These are phyloP conservation scores for Xylariaceae sp. DNA, from an alignment of 2,329 filamentous ascomycete genomes.

Conservation along the genomic window DNA sequence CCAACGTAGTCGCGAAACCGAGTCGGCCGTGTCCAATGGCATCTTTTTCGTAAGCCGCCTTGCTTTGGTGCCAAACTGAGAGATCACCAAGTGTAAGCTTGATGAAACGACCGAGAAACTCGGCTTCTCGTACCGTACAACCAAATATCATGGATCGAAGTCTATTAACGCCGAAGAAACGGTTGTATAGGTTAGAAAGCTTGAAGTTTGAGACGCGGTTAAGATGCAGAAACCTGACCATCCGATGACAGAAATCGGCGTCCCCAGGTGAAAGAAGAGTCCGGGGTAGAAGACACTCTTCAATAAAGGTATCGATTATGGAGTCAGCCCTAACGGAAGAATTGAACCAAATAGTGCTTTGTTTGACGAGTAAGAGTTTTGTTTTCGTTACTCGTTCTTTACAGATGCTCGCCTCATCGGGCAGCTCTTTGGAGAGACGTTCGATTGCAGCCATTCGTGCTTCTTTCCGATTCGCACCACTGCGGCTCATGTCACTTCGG, in stretches of 20 bases:
- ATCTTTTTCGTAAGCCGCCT: conserved; percentile 78
- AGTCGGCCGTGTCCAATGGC: conserved; percentile 67
- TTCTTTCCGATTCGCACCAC: conserved; percentile 70
- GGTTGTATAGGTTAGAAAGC: conserved; percentile 81
- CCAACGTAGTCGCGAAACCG: conserved; percentile 79
- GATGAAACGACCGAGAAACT: conserved; percentile 91
- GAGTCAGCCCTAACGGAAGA: conserved; percentile 66
- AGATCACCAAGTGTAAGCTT: conserved; percentile 82
- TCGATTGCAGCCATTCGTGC: conserved; percentile 72
- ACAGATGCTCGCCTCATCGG: conserved; percentile 75
- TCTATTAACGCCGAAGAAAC: conserved; percentile 82
- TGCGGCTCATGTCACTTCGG: conserved; percentile 72
- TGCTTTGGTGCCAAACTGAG: conserved; percentile 81
- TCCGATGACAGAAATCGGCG: conserved; percentile 84
- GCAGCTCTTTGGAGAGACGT: conserved; percentile 70
- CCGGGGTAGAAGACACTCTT: conserved; percentile 91
- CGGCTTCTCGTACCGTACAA: conserved; percentile 87
- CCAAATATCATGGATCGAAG: conserved; percentile 84
- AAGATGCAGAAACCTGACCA: conserved; percentile 86
- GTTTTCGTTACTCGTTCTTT: conserved; percentile 70
- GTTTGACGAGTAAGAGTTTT: conserved; percentile 72
- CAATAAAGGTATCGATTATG: conserved; percentile 78
- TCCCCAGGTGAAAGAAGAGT: conserved; percentile 83
- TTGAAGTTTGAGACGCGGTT: conserved; percentile 86
- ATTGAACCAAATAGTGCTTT: conserved; percentile 75